These are phyloP conservation scores for Psilocybe cubensis DNA, from an alignment of 768 basidiomycete species.

Conservation along the genomic window DNA sequence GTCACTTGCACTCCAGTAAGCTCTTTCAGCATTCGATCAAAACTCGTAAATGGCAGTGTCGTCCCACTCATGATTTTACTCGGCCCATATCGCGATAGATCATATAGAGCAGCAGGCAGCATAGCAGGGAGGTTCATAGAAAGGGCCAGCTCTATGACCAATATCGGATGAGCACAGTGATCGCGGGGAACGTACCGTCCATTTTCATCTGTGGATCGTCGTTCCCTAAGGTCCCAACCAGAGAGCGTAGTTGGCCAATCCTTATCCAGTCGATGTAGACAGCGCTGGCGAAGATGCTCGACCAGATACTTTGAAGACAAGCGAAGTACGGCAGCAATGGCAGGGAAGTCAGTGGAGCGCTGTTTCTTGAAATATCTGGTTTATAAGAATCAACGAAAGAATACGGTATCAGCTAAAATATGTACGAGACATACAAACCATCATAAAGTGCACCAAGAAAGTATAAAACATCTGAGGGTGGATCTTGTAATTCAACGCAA, in stretches of 20 bases:
- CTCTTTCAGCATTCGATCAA: slow-evolving; percentile 25
- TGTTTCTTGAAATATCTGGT: slow-evolving; percentile 60
- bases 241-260: slow-evolving; percentile 73
- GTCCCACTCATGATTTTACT: slow-evolving; percentile 68
- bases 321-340: slow-evolving; percentile 66
- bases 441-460: slow-evolving; percentile 76
- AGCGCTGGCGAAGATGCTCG: slow-evolving; percentile 63
- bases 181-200: slow-evolving; percentile 66
- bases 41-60: slow-evolving; percentile 31
- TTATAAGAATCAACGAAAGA: background rate
- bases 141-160: slow-evolving; percentile 70
- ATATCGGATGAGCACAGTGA: slow-evolving; percentile 65
- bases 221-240: slow-evolving; percentile 74
- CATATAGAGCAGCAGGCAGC: slow-evolving; percentile 75
- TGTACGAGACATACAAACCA: slow-evolving; percentile 58
- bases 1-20: slow-evolving; percentile 19
- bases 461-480: slow-evolving; percentile 66
- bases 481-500: slow-evolving; percentile 65
- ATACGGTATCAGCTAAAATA: background rate
- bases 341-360: slow-evolving; percentile 56
- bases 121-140: slow-evolving; percentile 61
- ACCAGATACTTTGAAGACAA: slow-evolving; percentile 79
- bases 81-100: slow-evolving; percentile 73
- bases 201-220: slow-evolving; percentile 47
- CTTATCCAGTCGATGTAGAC: slow-evolving; percentile 56